A percentile compares a stretch with the other conserved stretches of the same genome.
Conservation (phyloP, 306 rosid genomes). For the Nissolia schottii region DNA sequence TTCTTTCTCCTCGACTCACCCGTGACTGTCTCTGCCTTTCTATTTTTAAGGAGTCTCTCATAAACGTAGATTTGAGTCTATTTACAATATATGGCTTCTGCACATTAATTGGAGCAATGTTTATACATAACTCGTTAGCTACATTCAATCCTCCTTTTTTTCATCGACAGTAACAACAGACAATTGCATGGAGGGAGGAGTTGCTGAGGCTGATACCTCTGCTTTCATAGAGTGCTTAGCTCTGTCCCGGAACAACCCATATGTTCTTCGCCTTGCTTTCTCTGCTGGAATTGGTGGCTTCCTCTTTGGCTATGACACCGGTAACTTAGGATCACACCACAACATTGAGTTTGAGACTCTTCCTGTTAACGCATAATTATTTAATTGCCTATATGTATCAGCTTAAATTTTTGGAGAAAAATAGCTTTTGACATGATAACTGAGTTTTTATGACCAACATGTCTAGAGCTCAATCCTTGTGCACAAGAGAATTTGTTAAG, state of each 20-base stretch:
- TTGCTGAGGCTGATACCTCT: slow-evolving; percentile 8
- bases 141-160: too few species aligned
- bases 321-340: not conserved
- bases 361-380: too few species aligned
- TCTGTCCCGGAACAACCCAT: slow-evolving; percentile 27
- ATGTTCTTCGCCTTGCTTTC: slow-evolving; percentile 28
- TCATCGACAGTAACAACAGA: not conserved
- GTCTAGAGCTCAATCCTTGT: too few species aligned
- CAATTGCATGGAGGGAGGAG: slow-evolving; percentile 20
- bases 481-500: too few species aligned
- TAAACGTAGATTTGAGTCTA: not conserved
- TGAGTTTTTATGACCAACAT: too few species aligned
- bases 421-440: too few species aligned
- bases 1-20: not conserved
- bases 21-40: not conserved
- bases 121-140: not conserved
- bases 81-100: not conserved
- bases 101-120: not conserved
- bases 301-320: slow-evolving; percentile 34
- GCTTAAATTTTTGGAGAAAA: too few species aligned
- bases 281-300: slow-evolving; percentile 34
- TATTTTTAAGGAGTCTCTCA: not conserved
- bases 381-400: too few species aligned
- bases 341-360: not conserved
- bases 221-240: slow-evolving; percentile 30